Percentiles rank a stretch among this genome's conserved stretches.
These are phyloP conservation scores for Penicillium flavigenum DNA, from an alignment of 495 filamentous ascomycete genomes.

Conservation along the genomic window DNA sequence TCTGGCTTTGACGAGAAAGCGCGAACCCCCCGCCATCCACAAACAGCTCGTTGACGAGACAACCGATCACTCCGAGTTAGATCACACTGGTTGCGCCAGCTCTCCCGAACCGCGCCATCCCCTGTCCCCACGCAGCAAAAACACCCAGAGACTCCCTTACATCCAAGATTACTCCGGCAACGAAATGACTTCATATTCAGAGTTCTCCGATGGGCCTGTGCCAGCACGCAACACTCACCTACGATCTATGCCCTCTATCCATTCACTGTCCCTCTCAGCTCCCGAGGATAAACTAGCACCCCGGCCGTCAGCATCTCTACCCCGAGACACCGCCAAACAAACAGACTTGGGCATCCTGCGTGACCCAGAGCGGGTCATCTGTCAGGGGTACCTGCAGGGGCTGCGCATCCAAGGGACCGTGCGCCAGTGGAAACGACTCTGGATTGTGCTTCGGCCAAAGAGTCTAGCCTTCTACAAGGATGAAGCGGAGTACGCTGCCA, in stretches of 20 bases:
- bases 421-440: constrained; percentile 90
- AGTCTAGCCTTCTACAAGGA: constrained; percentile 92
- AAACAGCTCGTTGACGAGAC: constrained; percentile 45
- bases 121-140: constrained; percentile 27
- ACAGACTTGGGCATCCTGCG: constrained; percentile 55
- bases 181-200: constrained; percentile 84
- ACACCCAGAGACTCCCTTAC: constrained; percentile 45
- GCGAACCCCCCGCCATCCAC: constrained; percentile 33
- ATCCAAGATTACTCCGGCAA: constrained; percentile 81
- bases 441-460: constrained; percentile 87
- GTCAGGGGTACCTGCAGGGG: constrained; percentile 86
- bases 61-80: constrained; percentile 46
- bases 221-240: constrained; percentile 28
- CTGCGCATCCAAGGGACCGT: constrained; percentile 84
- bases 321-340: constrained; percentile 56
- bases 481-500: constrained; percentile 84
- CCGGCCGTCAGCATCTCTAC: constrained; percentile 5
- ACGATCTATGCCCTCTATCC: constrained; percentile 38
- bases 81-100: constrained; percentile 38
- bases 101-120: constrained; percentile 45
- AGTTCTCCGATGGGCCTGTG: constrained; percentile 71
- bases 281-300: constrained; percentile 30
- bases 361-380: constrained; percentile 75
- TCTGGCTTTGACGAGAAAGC: constrained; percentile 52
- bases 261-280: constrained; percentile 33